Percentiles rank a stretch among this genome's conserved stretches.
Evolutionary conservation across 345 rosid genomes (phyloP).

Genomic region (Erysimum cheiranthoides): DNA sequence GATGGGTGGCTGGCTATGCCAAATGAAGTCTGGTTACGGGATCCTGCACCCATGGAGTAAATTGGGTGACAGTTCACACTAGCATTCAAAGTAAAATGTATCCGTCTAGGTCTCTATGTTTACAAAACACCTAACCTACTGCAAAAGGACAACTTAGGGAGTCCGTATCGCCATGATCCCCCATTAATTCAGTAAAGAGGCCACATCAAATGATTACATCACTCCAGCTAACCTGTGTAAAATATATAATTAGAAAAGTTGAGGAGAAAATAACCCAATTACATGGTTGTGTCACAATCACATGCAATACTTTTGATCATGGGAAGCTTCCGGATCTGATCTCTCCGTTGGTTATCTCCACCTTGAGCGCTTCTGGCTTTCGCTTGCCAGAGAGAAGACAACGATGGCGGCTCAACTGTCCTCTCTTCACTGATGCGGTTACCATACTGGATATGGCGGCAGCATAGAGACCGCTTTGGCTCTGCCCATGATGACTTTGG

Average conservation of each 20-base stretch:
- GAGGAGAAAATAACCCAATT: neutral
- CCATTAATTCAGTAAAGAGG: constrained; percentile 85
- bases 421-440: constrained; percentile 80
- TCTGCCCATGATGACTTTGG: constrained; percentile 76
- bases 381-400: too few species aligned
- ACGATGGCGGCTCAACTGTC: too few species aligned
- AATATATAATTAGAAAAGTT: neutral
- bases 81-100: neutral
- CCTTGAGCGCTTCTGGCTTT: too few species aligned
- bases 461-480: constrained; percentile 91
- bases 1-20: constrained; percentile 70
- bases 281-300: constrained; percentile 19
- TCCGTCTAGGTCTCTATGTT: neutral
- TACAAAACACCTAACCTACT: constrained; percentile 53
- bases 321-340: too few species aligned
- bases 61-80: neutral
- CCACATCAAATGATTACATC: constrained; percentile 98
- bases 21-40: constrained; percentile 82
- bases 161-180: constrained; percentile 77
- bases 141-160: constrained; percentile 82
- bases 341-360: too few species aligned
- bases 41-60: constrained; percentile 62
- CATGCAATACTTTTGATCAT: constrained; percentile 54
- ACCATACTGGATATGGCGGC: constrained; percentile 92
- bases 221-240: constrained; percentile 75